These are phyloP conservation scores for apple (Malus domestica) DNA, from an alignment of 306 rosid genomes.

Conservation along the genomic window DNA sequence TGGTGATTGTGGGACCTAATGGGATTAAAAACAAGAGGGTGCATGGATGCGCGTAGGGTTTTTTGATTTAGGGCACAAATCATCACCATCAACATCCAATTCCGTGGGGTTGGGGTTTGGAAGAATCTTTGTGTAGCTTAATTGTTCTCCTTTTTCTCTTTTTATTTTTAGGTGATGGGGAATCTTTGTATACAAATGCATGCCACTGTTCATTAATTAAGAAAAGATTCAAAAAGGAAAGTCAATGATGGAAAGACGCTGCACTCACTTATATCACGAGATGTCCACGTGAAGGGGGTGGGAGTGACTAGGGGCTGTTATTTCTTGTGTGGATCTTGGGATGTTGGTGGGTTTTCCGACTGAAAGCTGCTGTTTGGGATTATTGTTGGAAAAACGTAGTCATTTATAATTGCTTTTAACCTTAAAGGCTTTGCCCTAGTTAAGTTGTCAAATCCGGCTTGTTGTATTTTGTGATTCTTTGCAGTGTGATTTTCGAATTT, in stretches of 20 bases:
- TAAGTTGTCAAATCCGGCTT: neutral
- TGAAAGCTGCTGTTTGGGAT: slow-evolving; percentile 23
- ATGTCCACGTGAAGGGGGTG: slow-evolving; percentile 81
- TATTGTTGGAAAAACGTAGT: neutral
- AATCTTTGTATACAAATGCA: slow-evolving; percentile 1
- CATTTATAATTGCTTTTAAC: neutral
- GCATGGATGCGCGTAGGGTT: slow-evolving; percentile 33
- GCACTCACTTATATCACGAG: slow-evolving; percentile 51
- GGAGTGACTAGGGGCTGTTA: slow-evolving; percentile 6
- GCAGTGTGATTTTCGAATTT: neutral
- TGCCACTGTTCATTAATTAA: neutral
- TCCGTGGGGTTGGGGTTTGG: slow-evolving; percentile 21
- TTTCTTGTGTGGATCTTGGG: slow-evolving; percentile 11
- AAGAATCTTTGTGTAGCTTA: slow-evolving; percentile 34
- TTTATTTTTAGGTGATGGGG: slow-evolving; percentile 21
- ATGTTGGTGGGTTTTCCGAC: slow-evolving; percentile 25
- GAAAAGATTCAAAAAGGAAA: slow-evolving; percentile 3
- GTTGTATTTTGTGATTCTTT: neutral
- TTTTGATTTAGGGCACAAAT: slow-evolving; percentile 38
- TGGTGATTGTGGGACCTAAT: slow-evolving; percentile 40
- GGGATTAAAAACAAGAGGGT: slow-evolving; percentile 29
- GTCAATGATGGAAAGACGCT: slow-evolving; percentile 4
- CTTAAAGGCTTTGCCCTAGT: neutral
- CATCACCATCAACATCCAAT: slow-evolving; percentile 20
- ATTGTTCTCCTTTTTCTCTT: neutral